Evolutionary conservation across 106 monocot species (phyloP).

Genomic region (Apostasia ramifera): DNA sequence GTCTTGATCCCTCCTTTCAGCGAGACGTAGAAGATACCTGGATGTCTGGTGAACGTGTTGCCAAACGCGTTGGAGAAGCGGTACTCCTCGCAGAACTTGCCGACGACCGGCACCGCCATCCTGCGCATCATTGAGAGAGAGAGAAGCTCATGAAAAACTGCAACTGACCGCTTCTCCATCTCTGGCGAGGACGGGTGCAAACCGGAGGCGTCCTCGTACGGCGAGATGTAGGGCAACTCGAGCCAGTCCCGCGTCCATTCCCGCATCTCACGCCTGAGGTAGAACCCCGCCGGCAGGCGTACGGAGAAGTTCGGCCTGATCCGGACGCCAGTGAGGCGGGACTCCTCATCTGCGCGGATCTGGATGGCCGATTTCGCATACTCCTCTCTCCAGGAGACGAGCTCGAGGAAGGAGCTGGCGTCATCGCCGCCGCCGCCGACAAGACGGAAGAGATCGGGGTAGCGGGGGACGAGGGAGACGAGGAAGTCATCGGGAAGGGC

Average conservation of each 20-base stretch:
- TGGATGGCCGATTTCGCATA: slow-evolving; percentile 59
- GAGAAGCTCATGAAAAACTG: slow-evolving; percentile 69
- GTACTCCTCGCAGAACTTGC: slow-evolving; percentile 78
- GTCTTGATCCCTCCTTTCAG: slow-evolving; percentile 91
- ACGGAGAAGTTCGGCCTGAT: slow-evolving; percentile 68
- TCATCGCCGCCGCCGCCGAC: slow-evolving; percentile 25
- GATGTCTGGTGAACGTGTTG: slow-evolving; percentile 63
- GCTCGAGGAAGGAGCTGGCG: slow-evolving; percentile 36
- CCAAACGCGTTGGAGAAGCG: slow-evolving; percentile 72
- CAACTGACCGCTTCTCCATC: slow-evolving; percentile 90
- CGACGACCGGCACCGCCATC: slow-evolving; percentile 50
- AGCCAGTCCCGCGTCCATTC: slow-evolving; percentile 94
- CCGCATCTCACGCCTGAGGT: slow-evolving; percentile 76
- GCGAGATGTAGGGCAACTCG: slow-evolving; percentile 79
- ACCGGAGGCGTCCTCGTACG: slow-evolving; percentile 56
- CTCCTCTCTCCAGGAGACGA: slow-evolving; percentile 63
- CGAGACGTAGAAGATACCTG: slow-evolving; percentile 87
- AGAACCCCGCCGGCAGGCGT: slow-evolving; percentile 58
- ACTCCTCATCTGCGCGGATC: slow-evolving; percentile 49
- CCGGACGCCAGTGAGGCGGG: slow-evolving; percentile 35
- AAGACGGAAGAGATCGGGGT: slow-evolving; percentile 36
- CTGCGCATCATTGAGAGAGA: slow-evolving; percentile 59
- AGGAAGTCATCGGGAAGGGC: slow-evolving; percentile 74
- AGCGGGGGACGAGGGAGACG: slow-evolving; percentile 33
- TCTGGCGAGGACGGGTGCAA: slow-evolving; percentile 47